Base-by-base conservation (phyloP, 495 filamentous ascomycete genomes). In the Podospora sp. region DNA sequence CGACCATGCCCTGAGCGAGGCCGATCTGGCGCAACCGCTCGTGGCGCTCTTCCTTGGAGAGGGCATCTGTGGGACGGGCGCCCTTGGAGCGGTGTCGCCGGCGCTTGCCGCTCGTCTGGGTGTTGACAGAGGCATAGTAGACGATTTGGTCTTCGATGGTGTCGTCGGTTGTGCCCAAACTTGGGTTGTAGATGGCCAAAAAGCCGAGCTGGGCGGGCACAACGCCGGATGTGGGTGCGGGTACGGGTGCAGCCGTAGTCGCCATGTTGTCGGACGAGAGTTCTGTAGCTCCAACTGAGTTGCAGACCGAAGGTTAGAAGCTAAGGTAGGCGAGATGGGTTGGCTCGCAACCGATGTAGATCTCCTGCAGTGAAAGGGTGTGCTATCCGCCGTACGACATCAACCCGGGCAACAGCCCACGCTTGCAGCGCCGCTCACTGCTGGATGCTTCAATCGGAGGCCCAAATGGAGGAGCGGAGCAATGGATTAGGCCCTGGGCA, bases 1-100 rank as follows among this genome's bases (percentile, higher is more conserved):
- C 90, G 65, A 97, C 92, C 88, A 98, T 97, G 62, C 93, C 95
- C 82, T 99, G 95, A 61, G 95, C 96, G 69, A 99, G 86, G n/a
- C 95, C 95, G 76, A 99, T 91, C 80, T 96, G 92, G 68, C 96
- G 86, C 72, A 98, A 78, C 68, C 86, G 89, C 79, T 94, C 90
- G 75, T 98, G 96, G 66, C 83, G 85, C 61, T 91, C 84, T 70
- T 91, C 86, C 50, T 84, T 83, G 20, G 78, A 79, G 5, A 83
- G 68, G 52, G 73, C 79, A 14, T 78, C 74, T 7, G 63, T 81
- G 46, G 65, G 75, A 73, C 71, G 81, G 76, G 69, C 80, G 40
- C 49, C 74, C 50, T 76, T 46, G 40, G 40, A 70, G 27, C 72
- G 75, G 55, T 75, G 75, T 20, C 69, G 67, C 26, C 69, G 69